These are phyloP conservation scores for Euphorbia schlechtendalii DNA, from an alignment of 441 rosid genomes.

Conservation along the genomic window DNA sequence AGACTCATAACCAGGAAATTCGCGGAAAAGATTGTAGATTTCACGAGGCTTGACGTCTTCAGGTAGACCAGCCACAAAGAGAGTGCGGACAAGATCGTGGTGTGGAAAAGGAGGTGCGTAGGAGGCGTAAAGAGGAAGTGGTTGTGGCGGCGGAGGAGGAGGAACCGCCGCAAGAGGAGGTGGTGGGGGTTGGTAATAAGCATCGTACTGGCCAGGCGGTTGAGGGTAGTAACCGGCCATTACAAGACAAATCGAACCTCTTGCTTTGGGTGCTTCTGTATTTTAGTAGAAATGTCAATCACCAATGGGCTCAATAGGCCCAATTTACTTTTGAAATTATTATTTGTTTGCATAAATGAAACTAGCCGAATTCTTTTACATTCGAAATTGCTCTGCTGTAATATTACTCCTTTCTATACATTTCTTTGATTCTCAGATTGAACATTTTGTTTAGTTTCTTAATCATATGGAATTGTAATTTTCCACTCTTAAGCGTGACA, in stretches of 20 bases:
- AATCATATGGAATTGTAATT: too few relatives aligned
- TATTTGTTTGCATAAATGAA: too few relatives aligned
- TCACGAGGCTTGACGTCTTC: slow-evolving; percentile 87
- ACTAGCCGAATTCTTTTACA: too few relatives aligned
- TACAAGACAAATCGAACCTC: too few relatives aligned
- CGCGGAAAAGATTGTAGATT: slow-evolving; percentile 80
- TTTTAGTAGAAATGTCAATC: neutral
- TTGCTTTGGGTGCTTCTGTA: neutral
- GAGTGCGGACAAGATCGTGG: slow-evolving; percentile 63
- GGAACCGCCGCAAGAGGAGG: slow-evolving; percentile 35
- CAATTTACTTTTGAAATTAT: neutral
- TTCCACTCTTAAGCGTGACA: too few relatives aligned
- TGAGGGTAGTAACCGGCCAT: slow-evolving; percentile 45
- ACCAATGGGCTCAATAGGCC: slow-evolving; percentile 1
- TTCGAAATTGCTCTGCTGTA: too few relatives aligned
- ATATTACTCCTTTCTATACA: too few relatives aligned
- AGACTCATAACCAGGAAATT: slow-evolving; percentile 81
- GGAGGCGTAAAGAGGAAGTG: slow-evolving; percentile 23
- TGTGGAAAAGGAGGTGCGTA: slow-evolving; percentile 9
- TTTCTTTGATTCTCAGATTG: too few relatives aligned
- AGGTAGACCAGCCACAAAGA: slow-evolving; percentile 80
- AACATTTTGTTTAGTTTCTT: too few relatives aligned
- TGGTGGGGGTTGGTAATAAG: slow-evolving; percentile 35
- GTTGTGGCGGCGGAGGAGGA: slow-evolving; percentile 20
- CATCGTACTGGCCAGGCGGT: slow-evolving; percentile 24